Evolutionary conservation across 2,329 filamentous ascomycete species (phyloP).

Genomic region (Penicillium glabrum): DNA sequence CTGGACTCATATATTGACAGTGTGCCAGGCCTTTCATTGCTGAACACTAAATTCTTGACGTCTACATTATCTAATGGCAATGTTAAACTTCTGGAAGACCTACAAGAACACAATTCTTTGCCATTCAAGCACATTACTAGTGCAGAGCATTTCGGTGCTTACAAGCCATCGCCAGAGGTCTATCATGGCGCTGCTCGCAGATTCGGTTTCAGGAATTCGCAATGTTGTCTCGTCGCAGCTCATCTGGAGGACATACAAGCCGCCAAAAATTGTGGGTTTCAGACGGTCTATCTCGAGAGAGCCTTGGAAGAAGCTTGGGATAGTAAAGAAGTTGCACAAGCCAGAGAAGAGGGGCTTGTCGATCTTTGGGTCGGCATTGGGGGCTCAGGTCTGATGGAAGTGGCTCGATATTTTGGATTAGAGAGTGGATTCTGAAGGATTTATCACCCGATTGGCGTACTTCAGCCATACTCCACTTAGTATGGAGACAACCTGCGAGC

Average conservation of each 20-base stretch:
- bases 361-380: slow-evolving; percentile 57
- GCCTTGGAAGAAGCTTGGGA: slow-evolving; percentile 63
- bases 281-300: slow-evolving; percentile 71
- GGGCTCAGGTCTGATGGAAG: slow-evolving; percentile 16
- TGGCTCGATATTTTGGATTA: slow-evolving; percentile 18
- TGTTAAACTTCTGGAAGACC: slow-evolving; percentile 60
- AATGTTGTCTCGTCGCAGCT: slow-evolving; percentile 74
- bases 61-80: slow-evolving; percentile 74
- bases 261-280: slow-evolving; percentile 62
- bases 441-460: too few relatives aligned
- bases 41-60: slow-evolving; percentile 58
- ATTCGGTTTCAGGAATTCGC: slow-evolving; percentile 55
- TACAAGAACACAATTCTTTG: slow-evolving; percentile 58
- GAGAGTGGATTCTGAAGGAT: not conserved
- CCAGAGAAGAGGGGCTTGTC: slow-evolving; percentile 59
- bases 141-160: slow-evolving; percentile 67
- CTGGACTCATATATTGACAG: slow-evolving; percentile 63
- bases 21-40: slow-evolving; percentile 52
- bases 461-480: too few relatives aligned
- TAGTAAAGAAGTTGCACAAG: slow-evolving; percentile 50
- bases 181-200: slow-evolving; percentile 65
- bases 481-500: too few relatives aligned
- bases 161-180: slow-evolving; percentile 67
- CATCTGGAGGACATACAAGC: slow-evolving; percentile 67
- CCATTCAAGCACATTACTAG: slow-evolving; percentile 63